phyloP scores from a whole-genome alignment of 495 filamentous ascomycete genomes.

The Hypoxylon lenormandii region DNA sequence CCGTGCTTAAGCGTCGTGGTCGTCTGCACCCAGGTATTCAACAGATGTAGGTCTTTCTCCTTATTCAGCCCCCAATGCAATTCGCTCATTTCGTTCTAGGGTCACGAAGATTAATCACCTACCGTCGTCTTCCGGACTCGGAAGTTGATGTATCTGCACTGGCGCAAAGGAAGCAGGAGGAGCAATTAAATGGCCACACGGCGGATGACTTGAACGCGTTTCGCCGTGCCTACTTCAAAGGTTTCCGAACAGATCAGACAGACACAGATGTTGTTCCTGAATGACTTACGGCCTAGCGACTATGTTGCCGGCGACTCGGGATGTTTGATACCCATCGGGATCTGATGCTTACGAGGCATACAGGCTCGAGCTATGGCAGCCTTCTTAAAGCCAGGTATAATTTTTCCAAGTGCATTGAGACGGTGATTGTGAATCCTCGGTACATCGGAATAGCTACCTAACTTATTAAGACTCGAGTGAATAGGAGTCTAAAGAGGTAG shows the following conservation, averaged over 20 bases:
- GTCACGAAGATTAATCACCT: constrained; percentile 88
- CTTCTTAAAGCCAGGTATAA: too few species aligned
- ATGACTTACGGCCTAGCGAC: neutral
- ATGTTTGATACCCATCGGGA: neutral
- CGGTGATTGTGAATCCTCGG: too few species aligned
- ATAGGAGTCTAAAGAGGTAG: too few species aligned
- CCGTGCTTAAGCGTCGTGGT: constrained; percentile 78
- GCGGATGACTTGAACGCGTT: constrained; percentile 87
- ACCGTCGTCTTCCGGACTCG: constrained; percentile 74
- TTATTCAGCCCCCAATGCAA: neutral
- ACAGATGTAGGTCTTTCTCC: constrained; percentile 72
- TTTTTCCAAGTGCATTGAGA: too few species aligned
- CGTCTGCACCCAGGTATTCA: constrained; percentile 86
- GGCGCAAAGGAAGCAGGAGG: constrained; percentile 56
- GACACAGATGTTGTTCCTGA: constrained; percentile 6
- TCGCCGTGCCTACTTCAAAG: constrained; percentile 72
- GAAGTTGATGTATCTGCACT: constrained; percentile 62
- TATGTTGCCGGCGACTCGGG: neutral
- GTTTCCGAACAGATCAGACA: constrained; percentile 47
- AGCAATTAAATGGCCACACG: constrained; percentile 57
- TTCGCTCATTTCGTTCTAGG: constrained; percentile 61
- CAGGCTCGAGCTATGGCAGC: neutral
- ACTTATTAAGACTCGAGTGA: too few species aligned
- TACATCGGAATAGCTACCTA: too few species aligned
- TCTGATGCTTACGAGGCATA: neutral